These are phyloP conservation scores for Bolboschoenoplectus hybrid DNA, from an alignment of 202 grass and related monocot genomes.

Conservation along the genomic window DNA sequence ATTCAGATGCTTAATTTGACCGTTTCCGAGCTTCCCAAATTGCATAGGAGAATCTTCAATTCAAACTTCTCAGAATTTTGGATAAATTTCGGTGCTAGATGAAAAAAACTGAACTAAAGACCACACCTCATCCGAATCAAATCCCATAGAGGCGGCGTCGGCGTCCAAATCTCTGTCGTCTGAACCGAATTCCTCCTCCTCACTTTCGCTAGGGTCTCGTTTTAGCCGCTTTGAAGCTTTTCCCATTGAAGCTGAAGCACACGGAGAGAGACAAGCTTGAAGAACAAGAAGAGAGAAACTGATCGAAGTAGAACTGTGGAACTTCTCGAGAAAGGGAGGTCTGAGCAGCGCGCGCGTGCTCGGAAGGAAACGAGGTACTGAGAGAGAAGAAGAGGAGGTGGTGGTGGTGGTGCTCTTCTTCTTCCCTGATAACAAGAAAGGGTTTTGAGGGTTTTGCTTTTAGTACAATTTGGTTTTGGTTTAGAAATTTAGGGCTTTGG, in stretches of 20 bases:
- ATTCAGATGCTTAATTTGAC: conserved; percentile 5
- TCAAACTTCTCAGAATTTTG: not conserved
- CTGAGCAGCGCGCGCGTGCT: not conserved
- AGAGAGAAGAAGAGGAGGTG: too few relatives aligned
- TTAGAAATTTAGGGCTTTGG: not conserved
- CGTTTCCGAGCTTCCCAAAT: not conserved
- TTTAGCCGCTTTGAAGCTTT: conserved; percentile 35
- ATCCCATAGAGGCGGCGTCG: not conserved
- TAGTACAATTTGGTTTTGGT: too few relatives aligned
- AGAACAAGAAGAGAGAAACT: not conserved
- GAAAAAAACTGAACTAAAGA: not conserved
- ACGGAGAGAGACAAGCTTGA: not conserved
- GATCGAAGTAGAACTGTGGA: not conserved
- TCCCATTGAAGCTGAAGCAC: not conserved
- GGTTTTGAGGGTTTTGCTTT: too few relatives aligned
- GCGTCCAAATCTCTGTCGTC: not conserved
- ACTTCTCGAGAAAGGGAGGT: not conserved
- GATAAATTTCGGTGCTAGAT: not conserved
- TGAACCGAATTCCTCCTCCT: conserved; percentile 23
- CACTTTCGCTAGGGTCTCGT: conserved; percentile 27
- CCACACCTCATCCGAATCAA: conserved; percentile 30
- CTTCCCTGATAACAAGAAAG: too few relatives aligned
- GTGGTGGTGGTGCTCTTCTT: too few relatives aligned
- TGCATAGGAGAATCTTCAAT: not conserved
- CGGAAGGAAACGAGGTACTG: not conserved